Evolutionary conservation across 2,329 filamentous ascomycete genomes (phyloP).

Genomic region (Claviceps sp.): DNA sequence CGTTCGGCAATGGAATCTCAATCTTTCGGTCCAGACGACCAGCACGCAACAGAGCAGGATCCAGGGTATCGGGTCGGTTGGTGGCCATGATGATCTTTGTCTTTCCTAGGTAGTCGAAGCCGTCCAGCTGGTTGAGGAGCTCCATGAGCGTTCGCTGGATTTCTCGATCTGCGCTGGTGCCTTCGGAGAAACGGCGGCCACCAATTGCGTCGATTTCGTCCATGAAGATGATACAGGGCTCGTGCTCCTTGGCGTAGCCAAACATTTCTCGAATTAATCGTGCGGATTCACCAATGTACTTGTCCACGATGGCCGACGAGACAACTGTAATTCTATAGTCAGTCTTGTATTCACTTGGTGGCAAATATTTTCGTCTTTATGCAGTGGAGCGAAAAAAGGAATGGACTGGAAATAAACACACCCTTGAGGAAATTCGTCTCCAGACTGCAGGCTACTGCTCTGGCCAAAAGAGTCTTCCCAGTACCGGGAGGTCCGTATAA

Average conservation of each 20-base stretch:
- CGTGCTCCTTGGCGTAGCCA: constrained; percentile 97
- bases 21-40: constrained; percentile 95
- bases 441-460: constrained; percentile 88
- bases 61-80: constrained; percentile 90
- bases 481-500: constrained; percentile 94
- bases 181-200: constrained; percentile 90
- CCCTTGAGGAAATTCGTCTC: constrained; percentile 98
- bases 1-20: constrained; percentile 92
- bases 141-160: constrained; percentile 99
- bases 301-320: constrained; percentile 97
- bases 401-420: constrained; percentile 24
- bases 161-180: constrained; percentile 92
- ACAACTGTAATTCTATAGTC: constrained; percentile 50
- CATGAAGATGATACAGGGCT: constrained; percentile 99
- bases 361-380: background rate
- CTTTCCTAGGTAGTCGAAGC: constrained; percentile 98
- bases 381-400: background rate
- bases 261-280: constrained; percentile 98
- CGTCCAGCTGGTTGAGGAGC: constrained; percentile 93
- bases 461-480: constrained; percentile 86
- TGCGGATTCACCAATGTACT: constrained; percentile 97
- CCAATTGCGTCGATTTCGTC: constrained; percentile 99
- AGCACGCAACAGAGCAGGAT: constrained; percentile 82
- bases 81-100: constrained; percentile 99
- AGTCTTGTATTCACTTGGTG: too few species aligned